A percentile compares a stretch with the other conserved stretches of the same genome.
phyloP scores from a whole-genome alignment of 495 filamentous ascomycete genomes.

The Talaromyces nanjingensis region DNA sequence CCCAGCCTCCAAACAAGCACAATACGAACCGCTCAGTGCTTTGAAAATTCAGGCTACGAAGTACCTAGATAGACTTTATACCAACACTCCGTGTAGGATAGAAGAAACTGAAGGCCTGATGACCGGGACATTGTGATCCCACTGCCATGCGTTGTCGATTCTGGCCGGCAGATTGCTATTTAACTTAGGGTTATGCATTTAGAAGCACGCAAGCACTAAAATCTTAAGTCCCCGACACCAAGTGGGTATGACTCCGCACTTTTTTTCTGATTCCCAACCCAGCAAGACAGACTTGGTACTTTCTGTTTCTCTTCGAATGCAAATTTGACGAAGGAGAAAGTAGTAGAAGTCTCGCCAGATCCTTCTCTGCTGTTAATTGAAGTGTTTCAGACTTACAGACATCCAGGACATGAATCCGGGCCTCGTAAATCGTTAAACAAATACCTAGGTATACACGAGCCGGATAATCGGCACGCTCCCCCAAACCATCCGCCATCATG shows the following conservation, averaged over 20 bases:
- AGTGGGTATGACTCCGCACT: not conserved
- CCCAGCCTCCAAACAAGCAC: too few species aligned
- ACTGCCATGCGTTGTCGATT: too few species aligned
- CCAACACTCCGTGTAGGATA: too few species aligned
- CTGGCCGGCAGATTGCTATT: too few species aligned
- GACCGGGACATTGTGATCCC: too few species aligned
- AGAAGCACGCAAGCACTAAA: not conserved
- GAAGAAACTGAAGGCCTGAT: too few species aligned
- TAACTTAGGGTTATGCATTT: too few species aligned
- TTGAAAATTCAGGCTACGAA: too few species aligned
- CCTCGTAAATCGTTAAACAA: not conserved
- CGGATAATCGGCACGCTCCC: not conserved
- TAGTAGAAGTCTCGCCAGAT: not conserved
- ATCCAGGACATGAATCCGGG: not conserved
- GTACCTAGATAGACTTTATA: too few species aligned
- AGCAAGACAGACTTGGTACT: not conserved
- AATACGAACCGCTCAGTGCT: too few species aligned
- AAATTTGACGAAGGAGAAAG: not conserved
- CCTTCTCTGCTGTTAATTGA: not conserved
- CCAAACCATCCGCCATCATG: not conserved
- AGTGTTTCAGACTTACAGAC: not conserved
- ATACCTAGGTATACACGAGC: not conserved
- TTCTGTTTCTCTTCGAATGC: not conserved
- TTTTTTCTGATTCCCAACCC: not conserved
- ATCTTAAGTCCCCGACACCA: not conserved